phyloP scores from a whole-genome alignment of 768 basidiomycete genomes.

The Boletus bicolor region DNA sequence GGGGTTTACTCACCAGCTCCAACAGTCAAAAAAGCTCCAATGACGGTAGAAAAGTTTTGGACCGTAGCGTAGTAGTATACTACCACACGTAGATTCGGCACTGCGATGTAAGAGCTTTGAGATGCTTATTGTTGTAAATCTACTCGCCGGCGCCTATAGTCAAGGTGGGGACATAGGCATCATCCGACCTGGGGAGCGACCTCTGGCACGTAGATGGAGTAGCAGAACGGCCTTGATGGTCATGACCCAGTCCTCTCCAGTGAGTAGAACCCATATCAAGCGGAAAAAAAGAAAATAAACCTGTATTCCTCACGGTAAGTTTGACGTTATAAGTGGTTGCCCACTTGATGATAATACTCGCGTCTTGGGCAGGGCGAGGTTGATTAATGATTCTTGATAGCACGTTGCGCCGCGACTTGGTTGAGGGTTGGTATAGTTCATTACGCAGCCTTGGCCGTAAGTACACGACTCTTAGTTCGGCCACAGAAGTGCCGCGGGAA shows the following conservation, averaged over 20 bases:
- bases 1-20: slow-evolving; percentile 12
- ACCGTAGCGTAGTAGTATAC: not conserved
- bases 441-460: slow-evolving; percentile 15
- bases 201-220: slow-evolving; percentile 16
- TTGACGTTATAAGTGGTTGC: slow-evolving; percentile 19
- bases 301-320: slow-evolving; percentile 23
- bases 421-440: slow-evolving; percentile 21
- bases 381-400: slow-evolving; percentile 13
- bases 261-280: not conserved
- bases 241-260: slow-evolving; percentile 15
- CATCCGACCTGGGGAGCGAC: slow-evolving; percentile 17
- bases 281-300: not conserved
- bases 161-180: slow-evolving; percentile 14
- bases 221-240: slow-evolving; percentile 22
- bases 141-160: slow-evolving; percentile 21
- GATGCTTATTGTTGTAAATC: slow-evolving; percentile 9
- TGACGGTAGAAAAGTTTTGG: slow-evolving; percentile 14
- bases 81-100: no score
- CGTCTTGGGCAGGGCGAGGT: slow-evolving; percentile 22
- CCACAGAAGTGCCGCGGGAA: slow-evolving; percentile 21
- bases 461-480: slow-evolving; percentile 23
- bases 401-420: slow-evolving; percentile 7
- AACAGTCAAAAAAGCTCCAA: slow-evolving; percentile 22
- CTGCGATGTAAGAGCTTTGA: no score
- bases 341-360: slow-evolving; percentile 20